Conservation (phyloP, 306 rosid genomes). For the Cucurbita moschata region DNA sequence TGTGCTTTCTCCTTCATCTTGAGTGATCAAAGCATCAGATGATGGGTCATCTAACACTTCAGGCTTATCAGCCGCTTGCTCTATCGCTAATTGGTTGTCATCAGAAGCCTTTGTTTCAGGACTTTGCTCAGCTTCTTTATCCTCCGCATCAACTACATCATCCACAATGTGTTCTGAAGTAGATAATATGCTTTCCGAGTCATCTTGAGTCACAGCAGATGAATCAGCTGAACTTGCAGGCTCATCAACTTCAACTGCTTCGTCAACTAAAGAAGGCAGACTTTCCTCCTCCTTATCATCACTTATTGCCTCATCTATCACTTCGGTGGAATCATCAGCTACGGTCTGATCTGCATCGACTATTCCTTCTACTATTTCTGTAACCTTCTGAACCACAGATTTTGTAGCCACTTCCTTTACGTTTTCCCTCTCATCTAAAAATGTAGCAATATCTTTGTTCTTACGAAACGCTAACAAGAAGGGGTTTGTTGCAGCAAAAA, state of each 20-base stretch:
- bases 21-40: not conserved
- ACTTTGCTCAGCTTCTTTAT: slow-evolving; percentile 27
- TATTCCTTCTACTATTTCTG: slow-evolving; percentile 29
- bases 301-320: slow-evolving; percentile 22
- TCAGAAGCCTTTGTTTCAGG: slow-evolving; percentile 23
- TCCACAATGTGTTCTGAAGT: slow-evolving; percentile 9
- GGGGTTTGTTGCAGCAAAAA: slow-evolving; percentile 69
- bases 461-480: slow-evolving; percentile 77
- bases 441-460: slow-evolving; percentile 71
- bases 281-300: slow-evolving; percentile 5
- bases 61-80: slow-evolving; percentile 17
- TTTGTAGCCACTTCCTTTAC: slow-evolving; percentile 23
- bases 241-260: slow-evolving; percentile 19
- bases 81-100: not conserved
- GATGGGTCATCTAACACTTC: slow-evolving; percentile 14
- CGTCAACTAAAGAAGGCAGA: slow-evolving; percentile 21
- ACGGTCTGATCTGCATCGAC: slow-evolving; percentile 20
- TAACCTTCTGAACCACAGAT: slow-evolving; percentile 18
- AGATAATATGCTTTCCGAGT: slow-evolving; percentile 13
- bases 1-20: not conserved
- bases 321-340: slow-evolving; percentile 19
- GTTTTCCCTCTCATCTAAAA: slow-evolving; percentile 69
- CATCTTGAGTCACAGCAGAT: slow-evolving; percentile 9
- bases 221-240: slow-evolving; percentile 21
- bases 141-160: slow-evolving; percentile 9